A percentile compares a stretch with the other conserved stretches of the same genome.
Evolutionary conservation across 2,329 filamentous ascomycete genomes (phyloP).

Genomic region (Akanthomyces lecanii): DNA sequence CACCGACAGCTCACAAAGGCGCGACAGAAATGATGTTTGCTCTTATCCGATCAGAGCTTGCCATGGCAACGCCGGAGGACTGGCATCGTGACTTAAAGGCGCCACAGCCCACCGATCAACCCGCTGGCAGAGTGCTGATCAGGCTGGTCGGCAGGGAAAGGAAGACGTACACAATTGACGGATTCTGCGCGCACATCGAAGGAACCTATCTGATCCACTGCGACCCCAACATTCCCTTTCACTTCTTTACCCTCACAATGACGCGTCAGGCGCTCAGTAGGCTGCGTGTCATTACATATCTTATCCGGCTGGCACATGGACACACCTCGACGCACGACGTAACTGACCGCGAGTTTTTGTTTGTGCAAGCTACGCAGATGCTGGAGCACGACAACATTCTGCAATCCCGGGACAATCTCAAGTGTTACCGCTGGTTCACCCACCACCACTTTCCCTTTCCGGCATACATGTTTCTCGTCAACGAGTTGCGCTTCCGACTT

Average conservation of each 20-base stretch:
- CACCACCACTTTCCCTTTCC: constrained; percentile 57
- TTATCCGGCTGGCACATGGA: constrained; percentile 44
- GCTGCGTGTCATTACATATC: constrained; percentile 51
- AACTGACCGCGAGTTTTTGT: constrained; percentile 48
- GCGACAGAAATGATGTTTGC: constrained; percentile 59
- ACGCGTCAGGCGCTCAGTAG: constrained; percentile 53
- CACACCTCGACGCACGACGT: constrained; percentile 38
- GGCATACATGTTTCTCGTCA: constrained; percentile 57
- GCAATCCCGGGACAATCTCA: constrained; percentile 46
- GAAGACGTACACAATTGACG: constrained; percentile 46
- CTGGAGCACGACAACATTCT: constrained; percentile 57
- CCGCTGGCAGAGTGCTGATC: constrained; percentile 32
- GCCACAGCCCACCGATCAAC: constrained; percentile 34
- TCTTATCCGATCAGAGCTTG: constrained; percentile 53
- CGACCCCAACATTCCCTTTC: constrained; percentile 54
- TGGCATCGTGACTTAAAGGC: constrained; percentile 30
- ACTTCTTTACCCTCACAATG: constrained; percentile 56
- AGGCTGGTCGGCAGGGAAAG: constrained; percentile 48
- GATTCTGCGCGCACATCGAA: constrained; percentile 53
- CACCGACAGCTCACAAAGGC: constrained; percentile 44
- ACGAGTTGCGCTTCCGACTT: constrained; percentile 49
- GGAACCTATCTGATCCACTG: constrained; percentile 52
- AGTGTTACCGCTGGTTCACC: constrained; percentile 55
- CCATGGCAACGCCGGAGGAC: constrained; percentile 41
- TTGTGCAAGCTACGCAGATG: constrained; percentile 53